A percentile compares a stretch with the other conserved stretches of the same genome.
These are phyloP conservation scores for Alternaria sp. DNA, from an alignment of 2,329 filamentous ascomycete genomes.

Conservation along the genomic window DNA sequence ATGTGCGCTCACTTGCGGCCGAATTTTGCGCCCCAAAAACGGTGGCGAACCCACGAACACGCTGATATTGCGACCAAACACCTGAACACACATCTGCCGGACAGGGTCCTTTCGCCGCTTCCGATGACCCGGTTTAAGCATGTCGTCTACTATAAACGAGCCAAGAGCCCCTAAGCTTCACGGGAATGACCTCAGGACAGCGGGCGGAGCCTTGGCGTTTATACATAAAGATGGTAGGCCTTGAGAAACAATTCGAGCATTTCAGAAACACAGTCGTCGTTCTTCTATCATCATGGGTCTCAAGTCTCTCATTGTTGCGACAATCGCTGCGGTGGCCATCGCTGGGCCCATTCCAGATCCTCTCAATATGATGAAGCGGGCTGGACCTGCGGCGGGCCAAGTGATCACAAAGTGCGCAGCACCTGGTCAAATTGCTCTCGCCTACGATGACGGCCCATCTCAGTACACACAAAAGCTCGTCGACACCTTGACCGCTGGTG, in stretches of 20 bases:
- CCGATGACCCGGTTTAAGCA: slow-evolving; percentile 29
- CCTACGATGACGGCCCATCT: slow-evolving; percentile 49
- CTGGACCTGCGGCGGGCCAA: slow-evolving; percentile 38
- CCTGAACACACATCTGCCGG: not conserved
- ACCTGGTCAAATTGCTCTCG: slow-evolving; percentile 42
- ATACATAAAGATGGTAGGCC: slow-evolving; percentile 26
- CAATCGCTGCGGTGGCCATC: slow-evolving; percentile 28
- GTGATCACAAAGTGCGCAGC: slow-evolving; percentile 43
- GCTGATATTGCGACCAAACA: not conserved
- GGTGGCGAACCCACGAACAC: not conserved
- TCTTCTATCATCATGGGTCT: slow-evolving; percentile 31
- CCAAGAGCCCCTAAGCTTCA: slow-evolving; percentile 36
- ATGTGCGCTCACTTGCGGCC: not conserved
- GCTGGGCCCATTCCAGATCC: slow-evolving; percentile 38
- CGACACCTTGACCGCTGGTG: slow-evolving; percentile 41
- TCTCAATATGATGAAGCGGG: slow-evolving; percentile 36
- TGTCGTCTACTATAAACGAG: slow-evolving; percentile 38
- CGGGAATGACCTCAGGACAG: slow-evolving; percentile 8
- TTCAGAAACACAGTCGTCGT: not conserved
- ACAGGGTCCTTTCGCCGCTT: slow-evolving; percentile 10
- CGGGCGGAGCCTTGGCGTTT: slow-evolving; percentile 2
- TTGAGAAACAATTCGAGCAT: not conserved
- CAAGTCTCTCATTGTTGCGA: slow-evolving; percentile 31
- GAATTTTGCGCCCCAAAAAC: not conserved
- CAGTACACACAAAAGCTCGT: slow-evolving; percentile 46